Conservation (phyloP, 2,329 filamentous ascomycete species). For the Helotiales sp. region DNA sequence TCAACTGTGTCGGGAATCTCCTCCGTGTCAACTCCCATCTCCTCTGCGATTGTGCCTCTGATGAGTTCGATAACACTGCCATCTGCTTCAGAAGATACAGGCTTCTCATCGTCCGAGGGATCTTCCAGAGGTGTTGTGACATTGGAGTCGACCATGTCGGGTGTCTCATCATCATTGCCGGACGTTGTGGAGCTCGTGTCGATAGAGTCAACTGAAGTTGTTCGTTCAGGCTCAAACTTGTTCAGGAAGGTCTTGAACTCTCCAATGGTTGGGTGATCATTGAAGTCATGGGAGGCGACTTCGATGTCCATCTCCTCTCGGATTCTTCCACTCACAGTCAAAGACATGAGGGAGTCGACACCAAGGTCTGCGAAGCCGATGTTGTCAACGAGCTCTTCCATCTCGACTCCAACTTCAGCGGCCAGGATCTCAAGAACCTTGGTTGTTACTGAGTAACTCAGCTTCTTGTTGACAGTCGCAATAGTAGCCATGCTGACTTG, state of each 20-base stretch:
- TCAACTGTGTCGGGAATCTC: conserved; percentile 57
- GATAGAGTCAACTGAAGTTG: conserved; percentile 9
- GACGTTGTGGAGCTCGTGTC: conserved; percentile 6
- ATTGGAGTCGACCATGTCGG: conserved; percentile 48
- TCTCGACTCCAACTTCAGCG: conserved; percentile 54
- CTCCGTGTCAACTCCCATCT: conserved; percentile 70
- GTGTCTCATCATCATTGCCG: conserved; percentile 29
- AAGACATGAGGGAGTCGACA: conserved; percentile 61
- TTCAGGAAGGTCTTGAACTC: conserved; percentile 49
- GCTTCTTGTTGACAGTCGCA: conserved; percentile 50
- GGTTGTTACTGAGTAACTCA: conserved; percentile 42
- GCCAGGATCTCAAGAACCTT: conserved; percentile 55
- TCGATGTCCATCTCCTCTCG: conserved; percentile 59
- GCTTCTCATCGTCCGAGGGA: conserved; percentile 43
- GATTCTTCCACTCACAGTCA: conserved; percentile 57
- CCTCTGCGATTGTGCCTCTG: conserved; percentile 66
- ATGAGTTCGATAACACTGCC: conserved; percentile 50
- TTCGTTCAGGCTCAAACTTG: conserved; percentile 38
- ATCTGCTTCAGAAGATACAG: conserved; percentile 36
- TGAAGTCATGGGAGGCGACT: conserved; percentile 35
- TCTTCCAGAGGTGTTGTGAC: conserved; percentile 55
- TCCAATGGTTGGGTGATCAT: conserved; percentile 53
- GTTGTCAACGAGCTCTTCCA: conserved; percentile 56
- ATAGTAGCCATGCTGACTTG: conserved; percentile 48
- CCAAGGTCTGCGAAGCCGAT: conserved; percentile 58